Evolutionary conservation across 2,329 filamentous ascomycete species (phyloP), one percentile per base, ranked within the genome.

Genomic region (Fusarium nurragi): DNA sequence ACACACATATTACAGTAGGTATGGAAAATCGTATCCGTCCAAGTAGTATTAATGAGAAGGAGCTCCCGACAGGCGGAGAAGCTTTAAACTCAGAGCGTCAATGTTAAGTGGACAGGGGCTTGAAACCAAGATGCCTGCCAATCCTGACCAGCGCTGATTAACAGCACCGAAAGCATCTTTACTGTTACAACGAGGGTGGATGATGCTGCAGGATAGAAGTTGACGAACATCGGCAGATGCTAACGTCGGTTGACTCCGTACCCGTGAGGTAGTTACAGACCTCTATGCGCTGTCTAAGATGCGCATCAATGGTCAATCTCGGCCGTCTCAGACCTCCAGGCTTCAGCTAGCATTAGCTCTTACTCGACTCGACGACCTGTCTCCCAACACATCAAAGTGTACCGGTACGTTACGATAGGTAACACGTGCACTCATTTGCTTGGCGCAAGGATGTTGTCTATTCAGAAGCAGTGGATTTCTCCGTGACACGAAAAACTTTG

Each of bases 151-250:
- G 32, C 32, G n/a, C 16, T 34, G 16, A 34, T n/a, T 34, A 34
- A n/a, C 9, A 34, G 16, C 26, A 30, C 14, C 26, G 14, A 30
- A 30, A 13, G 13, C 26, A 34, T n/a, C 16, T 34, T 55, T 61
- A 45, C 28, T 46, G 44, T 41, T 64, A 30, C 46, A 18, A 53
- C 18, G 23, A 38, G 45, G 51, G 39, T 58, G 45, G 53, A 46
- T 46, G 46, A 60, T 37, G 56, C 47, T 45, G 43, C 44, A 49
- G 21, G 45, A 60, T 40, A 32, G 10, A 19, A 26, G 37, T 19
- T 22, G 38, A 54, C 32, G 43, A 54, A 49, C 18, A 55, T 60
- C 41, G 41, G 54, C n/a, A 53, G 41, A 60, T 61, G 18, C 36
- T 25, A 37, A 34, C 32, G 32, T 32, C 32, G 28, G 21, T 22